Base-by-base conservation (phyloP, 768 basidiomycete species). In the Grammothele lineata region DNA sequence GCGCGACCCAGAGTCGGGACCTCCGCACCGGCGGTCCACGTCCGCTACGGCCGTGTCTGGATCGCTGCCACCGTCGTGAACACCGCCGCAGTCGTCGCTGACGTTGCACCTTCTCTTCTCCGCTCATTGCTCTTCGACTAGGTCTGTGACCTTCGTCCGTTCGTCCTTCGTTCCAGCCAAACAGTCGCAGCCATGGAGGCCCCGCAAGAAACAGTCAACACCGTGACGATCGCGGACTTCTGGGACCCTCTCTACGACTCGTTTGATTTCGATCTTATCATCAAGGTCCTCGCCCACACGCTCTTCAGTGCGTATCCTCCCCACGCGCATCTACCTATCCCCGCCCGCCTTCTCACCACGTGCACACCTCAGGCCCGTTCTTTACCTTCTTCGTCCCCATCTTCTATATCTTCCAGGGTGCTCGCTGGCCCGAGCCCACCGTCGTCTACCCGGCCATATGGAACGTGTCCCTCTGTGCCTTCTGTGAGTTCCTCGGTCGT, bases 381-480 rank as follows among this genome's bases (percentile, higher is more conserved):
- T 94, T 95, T 68, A 70, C 85, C 9, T 76, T 76, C 65, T 83
- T 92, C 51, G 70, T 94, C 49, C 89, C 91, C 2, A 59, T 90
- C 19, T 87, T 92, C 62, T 85, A 81, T 60, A 65, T 81, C 46
- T 87, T 88, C 56, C 86, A 89, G 57, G 82, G 83, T 2, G 70
- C 71, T 33, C 73, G 72, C 26, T 59, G 70, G 57, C 68, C 70
- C 33, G 75, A 83, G 55, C 70, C 74, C 5, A 64, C 71, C 6
- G 71, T 93, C 39, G 45, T 83, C 25, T 56, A 63, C 41, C 72
- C 83, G 2, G 65, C 69, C 4, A 51, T 66, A 15, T 92, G 87
- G 63, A 81, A 74, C 62, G 68, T 72, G n/a, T 57, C 66, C 3
- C 66, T 92, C 10, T 82, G 78, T 18, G 27, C 67, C 0, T 86